phyloP scores from a whole-genome alignment of 345 rosid species.

The Eucalyptus curtisii region DNA sequence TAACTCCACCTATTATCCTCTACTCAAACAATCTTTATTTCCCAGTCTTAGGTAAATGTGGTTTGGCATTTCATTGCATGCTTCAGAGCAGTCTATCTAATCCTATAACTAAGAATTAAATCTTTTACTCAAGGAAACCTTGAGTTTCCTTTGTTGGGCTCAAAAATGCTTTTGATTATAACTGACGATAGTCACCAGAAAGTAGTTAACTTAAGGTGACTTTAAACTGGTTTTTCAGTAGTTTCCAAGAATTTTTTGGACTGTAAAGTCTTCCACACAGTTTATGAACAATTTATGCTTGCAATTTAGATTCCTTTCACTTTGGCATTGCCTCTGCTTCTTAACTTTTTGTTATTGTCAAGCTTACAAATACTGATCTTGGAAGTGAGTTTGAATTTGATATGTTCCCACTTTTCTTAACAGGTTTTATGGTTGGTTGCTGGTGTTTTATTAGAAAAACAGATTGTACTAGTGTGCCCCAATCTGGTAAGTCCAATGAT shows the following conservation, averaged over 20 bases:
- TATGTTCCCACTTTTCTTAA: not conserved
- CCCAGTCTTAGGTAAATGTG: not conserved
- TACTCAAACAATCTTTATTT: not conserved
- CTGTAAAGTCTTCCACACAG: not conserved
- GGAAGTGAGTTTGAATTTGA: not conserved
- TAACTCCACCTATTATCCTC: not conserved
- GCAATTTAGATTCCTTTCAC: not conserved
- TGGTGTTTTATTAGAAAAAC: slow-evolving; percentile 89
- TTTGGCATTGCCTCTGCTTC: not conserved
- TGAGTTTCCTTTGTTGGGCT: not conserved
- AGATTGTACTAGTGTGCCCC: slow-evolving; percentile 67
- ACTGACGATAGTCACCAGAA: not conserved
- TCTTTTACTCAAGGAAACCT: not conserved
- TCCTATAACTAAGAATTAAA: not conserved
- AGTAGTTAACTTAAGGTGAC: not conserved
- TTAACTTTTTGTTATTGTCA: not conserved
- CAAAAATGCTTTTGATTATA: not conserved
- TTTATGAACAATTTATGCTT: not conserved
- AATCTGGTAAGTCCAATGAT: slow-evolving; percentile 65
- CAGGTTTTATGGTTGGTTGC: slow-evolving; percentile 80
- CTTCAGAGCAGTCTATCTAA: not conserved
- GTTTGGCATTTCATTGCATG: not conserved
- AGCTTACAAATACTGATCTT: not conserved
- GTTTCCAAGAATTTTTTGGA: not conserved
- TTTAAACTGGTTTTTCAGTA: not conserved